Evolutionary conservation across 352 stramenopile genomes (phyloP).

Genomic region (Saprolegnia diclina): DNA sequence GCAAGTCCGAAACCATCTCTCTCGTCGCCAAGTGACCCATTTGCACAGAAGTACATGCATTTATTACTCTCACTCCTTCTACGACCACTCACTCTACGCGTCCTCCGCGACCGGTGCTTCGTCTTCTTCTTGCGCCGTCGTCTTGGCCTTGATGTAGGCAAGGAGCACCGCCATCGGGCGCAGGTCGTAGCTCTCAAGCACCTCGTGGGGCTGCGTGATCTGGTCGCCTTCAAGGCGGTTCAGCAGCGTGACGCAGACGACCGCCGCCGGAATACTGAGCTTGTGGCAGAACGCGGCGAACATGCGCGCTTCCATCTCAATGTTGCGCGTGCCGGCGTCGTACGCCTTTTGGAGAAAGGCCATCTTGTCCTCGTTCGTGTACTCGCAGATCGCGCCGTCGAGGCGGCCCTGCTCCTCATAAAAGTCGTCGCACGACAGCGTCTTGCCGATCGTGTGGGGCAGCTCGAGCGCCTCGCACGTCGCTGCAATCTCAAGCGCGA

Average conservation of each 20-base stretch:
- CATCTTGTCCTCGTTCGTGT: slow-evolving; percentile 73
- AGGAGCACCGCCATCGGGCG: slow-evolving; percentile 53
- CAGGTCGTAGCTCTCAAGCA: slow-evolving; percentile 58
- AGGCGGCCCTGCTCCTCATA: slow-evolving; percentile 73
- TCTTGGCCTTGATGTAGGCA: slow-evolving; percentile 67
- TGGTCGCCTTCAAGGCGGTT: slow-evolving; percentile 78
- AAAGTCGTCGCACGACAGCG: slow-evolving; percentile 79
- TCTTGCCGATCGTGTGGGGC: slow-evolving; percentile 66
- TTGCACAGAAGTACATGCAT: too few species aligned
- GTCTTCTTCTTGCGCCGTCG: slow-evolving; percentile 28
- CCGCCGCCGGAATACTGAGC: slow-evolving; percentile 59
- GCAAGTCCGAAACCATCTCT: too few species aligned
- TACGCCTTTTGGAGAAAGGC: slow-evolving; percentile 52
- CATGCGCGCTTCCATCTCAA: slow-evolving; percentile 75
- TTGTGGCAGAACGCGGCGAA: slow-evolving; percentile 74
- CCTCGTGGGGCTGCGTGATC: slow-evolving; percentile 50
- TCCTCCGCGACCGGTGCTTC: background rate
- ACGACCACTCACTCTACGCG: too few species aligned
- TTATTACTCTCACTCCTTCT: too few species aligned
- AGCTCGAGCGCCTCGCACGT: slow-evolving; percentile 43
- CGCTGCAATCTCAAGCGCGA: slow-evolving; percentile 48
- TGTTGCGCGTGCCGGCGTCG: slow-evolving; percentile 67
- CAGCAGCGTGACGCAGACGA: slow-evolving; percentile 69
- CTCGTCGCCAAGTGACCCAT: too few species aligned
- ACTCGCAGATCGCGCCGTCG: slow-evolving; percentile 78